Conservation (phyloP, 2,329 filamentous ascomycete genomes). For the Nothophoma quercina region DNA sequence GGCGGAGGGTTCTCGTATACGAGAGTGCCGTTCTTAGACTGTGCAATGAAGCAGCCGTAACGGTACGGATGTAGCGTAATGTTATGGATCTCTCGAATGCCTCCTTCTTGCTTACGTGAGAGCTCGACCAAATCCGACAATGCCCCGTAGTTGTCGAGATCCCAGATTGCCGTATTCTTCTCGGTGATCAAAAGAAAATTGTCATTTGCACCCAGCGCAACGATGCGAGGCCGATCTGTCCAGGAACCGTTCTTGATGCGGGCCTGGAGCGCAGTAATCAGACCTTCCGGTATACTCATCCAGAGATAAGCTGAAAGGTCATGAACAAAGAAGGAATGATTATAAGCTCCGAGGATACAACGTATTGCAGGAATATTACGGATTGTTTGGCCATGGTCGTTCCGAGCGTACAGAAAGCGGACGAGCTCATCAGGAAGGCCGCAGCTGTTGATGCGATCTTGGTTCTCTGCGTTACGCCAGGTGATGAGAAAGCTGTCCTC, state of each 20-base stretch:
- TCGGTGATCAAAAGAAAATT: conserved; percentile 44
- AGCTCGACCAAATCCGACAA: conserved; percentile 30
- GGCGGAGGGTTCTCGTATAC: conserved; percentile 37
- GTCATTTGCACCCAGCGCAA: conserved; percentile 39
- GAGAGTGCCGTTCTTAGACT: conserved; percentile 33
- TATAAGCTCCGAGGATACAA: conserved; percentile 43
- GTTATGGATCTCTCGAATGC: conserved; percentile 30
- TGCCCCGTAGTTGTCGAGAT: conserved; percentile 33
- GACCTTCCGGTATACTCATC: conserved; percentile 39
- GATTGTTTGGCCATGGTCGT: conserved; percentile 10
- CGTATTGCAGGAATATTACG: conserved; percentile 39
- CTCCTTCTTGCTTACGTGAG: conserved; percentile 21
- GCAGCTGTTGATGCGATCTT: conserved; percentile 35
- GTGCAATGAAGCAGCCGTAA: conserved; percentile 39
- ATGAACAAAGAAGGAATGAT: conserved; percentile 42
- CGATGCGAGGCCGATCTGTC: conserved; percentile 41
- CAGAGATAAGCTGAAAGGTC: conserved; percentile 40
- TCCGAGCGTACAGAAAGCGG: conserved; percentile 34
- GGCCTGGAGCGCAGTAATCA: conserved; percentile 35
- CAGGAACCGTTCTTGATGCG: conserved; percentile 41
- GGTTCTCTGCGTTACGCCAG: conserved; percentile 37
- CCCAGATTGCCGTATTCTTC: conserved; percentile 40
- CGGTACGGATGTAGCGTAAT: conserved; percentile 43
- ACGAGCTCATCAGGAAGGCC: conserved; percentile 37
- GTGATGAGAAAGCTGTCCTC: conserved; percentile 45